These are phyloP conservation scores for Aspergillus hiratsukae DNA, from an alignment of 2,329 filamentous ascomycete species.

Conservation along the genomic window DNA sequence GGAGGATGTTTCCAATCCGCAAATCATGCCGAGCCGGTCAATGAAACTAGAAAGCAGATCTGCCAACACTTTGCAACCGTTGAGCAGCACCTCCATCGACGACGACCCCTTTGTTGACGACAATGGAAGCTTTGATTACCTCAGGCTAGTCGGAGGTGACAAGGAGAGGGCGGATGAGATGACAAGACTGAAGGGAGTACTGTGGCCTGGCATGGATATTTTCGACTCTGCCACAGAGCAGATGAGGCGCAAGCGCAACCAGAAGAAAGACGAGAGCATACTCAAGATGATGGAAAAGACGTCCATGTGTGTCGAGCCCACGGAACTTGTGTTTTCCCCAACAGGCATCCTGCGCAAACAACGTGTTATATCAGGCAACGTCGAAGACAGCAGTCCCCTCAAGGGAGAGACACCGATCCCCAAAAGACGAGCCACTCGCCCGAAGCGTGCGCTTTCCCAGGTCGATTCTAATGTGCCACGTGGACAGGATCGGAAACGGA, in stretches of 20 bases:
- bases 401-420: conserved; percentile 43
- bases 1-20: conserved; percentile 8
- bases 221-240: conserved; percentile 49
- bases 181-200: conserved; percentile 43
- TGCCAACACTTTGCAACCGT: background rate
- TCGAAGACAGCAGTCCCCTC: conserved; percentile 44
- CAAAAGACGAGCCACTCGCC: conserved; percentile 29
- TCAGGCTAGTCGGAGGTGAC: conserved; percentile 19
- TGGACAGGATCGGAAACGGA: conserved; percentile 24
- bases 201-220: conserved; percentile 50
- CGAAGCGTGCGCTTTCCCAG: conserved; percentile 29
- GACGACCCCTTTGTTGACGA: conserved; percentile 17
- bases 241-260: conserved; percentile 47
- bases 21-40: conserved; percentile 12
- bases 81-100: conserved; percentile 8
- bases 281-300: conserved; percentile 45
- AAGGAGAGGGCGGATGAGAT: conserved; percentile 35
- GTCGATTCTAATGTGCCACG: conserved; percentile 30
- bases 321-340: conserved; percentile 45
- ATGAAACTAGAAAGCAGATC: conserved; percentile 1
- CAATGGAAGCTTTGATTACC: conserved; percentile 14
- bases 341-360: conserved; percentile 40
- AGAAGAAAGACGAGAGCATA: conserved; percentile 47
- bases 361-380: conserved; percentile 45
- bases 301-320: conserved; percentile 42